Base-by-base conservation (phyloP, 306 rosid species). In the Prunus salicina region DNA sequence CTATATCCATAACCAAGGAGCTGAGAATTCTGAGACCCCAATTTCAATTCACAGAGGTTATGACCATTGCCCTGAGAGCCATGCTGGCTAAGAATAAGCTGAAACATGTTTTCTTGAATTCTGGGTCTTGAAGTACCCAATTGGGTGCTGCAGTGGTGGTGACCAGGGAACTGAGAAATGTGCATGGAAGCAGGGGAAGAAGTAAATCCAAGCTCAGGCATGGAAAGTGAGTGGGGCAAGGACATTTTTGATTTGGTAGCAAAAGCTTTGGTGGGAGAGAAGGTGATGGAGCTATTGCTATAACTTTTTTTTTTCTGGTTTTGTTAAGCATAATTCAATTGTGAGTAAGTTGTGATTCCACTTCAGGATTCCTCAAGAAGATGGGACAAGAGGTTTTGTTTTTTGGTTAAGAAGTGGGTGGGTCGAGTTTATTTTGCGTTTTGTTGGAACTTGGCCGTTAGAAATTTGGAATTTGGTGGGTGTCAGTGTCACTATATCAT, bases 301-400 rank as follows among this genome's bases (percentile, higher is more conserved):
- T 52, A 52, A 20, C 12, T 3, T 6, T 63, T 3, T 0, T 27
- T 3, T 49, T 28, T 45, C 0, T 64, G 69, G 64, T 10, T 73
- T 32, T 46, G 46, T 55, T 27, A 49, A 43, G 38, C 15, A n/a
- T 9, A 49, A 53, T 25, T 64, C 20, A 41, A 58, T 32, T 16
- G 71, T 24, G 60, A 16, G 55, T 62, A 22, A 50, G 82, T 72
- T 80, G 24, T 56, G 91, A 91, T 86, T 83, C 96, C 90, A 83
- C 77, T 84, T 20, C 34, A 71, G n/a, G 71, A 75, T 65, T 78
- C 86, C 81, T 65, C 25, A 16, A 34, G 66, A 47, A 82, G 71
- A 77, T 46, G 83, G 15, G 78, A 82, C 79, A 76, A 70, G 60
- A 3, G 3, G 3, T 5, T 58, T 24, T 22, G 2, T 9, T 12